Percentiles rank a stretch among this genome's conserved stretches.
Conservation (phyloP, 1,284 basidiomycete species). For the Tilletia walkeri region DNA sequence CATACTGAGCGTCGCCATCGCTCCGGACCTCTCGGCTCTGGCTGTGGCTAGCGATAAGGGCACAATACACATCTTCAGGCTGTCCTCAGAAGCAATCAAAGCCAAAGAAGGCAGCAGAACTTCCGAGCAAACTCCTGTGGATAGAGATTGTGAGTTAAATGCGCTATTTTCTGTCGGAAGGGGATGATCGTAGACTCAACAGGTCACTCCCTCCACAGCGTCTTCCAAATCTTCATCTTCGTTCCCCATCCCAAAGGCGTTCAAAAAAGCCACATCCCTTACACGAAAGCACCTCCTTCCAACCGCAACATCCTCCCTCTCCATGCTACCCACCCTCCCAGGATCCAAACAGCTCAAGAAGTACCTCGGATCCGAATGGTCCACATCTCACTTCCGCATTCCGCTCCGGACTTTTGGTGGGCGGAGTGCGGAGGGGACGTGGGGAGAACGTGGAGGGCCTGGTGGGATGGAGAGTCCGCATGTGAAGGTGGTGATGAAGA, state of each 20-base stretch:
- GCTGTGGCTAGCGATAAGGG: slow-evolving; percentile 50
- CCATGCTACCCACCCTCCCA: neutral
- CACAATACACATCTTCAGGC: slow-evolving; percentile 44
- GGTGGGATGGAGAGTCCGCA: slow-evolving; percentile 17
- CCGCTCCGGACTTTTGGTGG: slow-evolving; percentile 40
- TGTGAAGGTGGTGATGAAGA: slow-evolving; percentile 1
- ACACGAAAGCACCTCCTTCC: neutral
- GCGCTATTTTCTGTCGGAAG: no score
- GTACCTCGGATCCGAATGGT: slow-evolving; percentile 48
- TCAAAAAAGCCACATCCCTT: slow-evolving; percentile 4
- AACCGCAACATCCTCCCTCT: slow-evolving; percentile 12
- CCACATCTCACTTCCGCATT: slow-evolving; percentile 42
- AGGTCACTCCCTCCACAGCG: neutral
- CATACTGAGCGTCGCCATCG: slow-evolving; percentile 43
- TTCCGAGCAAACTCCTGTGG: neutral
- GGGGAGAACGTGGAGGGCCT: slow-evolving; percentile 13
- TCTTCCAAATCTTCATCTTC: slow-evolving; percentile 3
- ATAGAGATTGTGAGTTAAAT: no score
- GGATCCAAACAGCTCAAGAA: slow-evolving; percentile 14
- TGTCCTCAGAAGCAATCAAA: slow-evolving; percentile 19
- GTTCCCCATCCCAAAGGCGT: slow-evolving; percentile 16
- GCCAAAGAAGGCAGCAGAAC: neutral
- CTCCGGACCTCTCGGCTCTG: slow-evolving; percentile 33
- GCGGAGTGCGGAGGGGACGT: slow-evolving; percentile 17
- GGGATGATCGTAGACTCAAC: neutral